Evolutionary conservation across 176 grass and related monocot genomes (phyloP), one percentile per base, ranked within the genome.

Genomic region (Phragmites australis): DNA sequence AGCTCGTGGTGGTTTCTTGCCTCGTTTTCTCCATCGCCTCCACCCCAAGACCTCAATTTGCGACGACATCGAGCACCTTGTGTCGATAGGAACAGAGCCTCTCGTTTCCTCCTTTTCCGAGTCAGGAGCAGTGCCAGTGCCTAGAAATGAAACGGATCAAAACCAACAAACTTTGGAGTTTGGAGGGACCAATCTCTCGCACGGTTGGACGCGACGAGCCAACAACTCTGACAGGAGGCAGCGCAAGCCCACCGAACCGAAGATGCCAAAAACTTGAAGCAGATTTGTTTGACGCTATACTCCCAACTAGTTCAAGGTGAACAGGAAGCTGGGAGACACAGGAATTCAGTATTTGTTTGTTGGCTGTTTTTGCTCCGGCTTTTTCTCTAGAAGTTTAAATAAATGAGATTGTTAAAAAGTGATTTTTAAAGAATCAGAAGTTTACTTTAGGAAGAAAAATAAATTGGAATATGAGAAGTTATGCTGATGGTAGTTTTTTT

Each of bases 341-440:
- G 23, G 65, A 64, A 77, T 46, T 82, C 23, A 49, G 5, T 45
- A n/a, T n/a, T n/a, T n/a, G n/a, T n/a, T n/a, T n/a, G n/a, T n/a
- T n/a, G n/a, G n/a, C n/a, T n/a, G n/a, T n/a, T n/a, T n/a, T n/a
- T n/a, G n/a, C n/a, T n/a, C n/a, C n/a, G n/a, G n/a, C n/a, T n/a
- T n/a, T n/a, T n/a, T n/a, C n/a, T n/a, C n/a, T n/a, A n/a, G n/a
- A n/a, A n/a, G n/a, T n/a, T n/a, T n/a, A n/a, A n/a, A n/a, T n/a
- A n/a, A n/a, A n/a, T n/a, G n/a, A n/a, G n/a, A n/a, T n/a, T n/a
- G n/a, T n/a, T n/a, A n/a, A n/a, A n/a, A n/a, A n/a, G n/a, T n/a
- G n/a, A n/a, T n/a, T n/a, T n/a, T n/a, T n/a, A n/a, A n/a, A n/a
- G n/a, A n/a, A n/a, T n/a, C n/a, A n/a, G n/a, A n/a, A n/a, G n/a